Evolutionary conservation across 23 red algal species (phyloP).

Genomic region (Gracilaria vermiculophylla): DNA sequence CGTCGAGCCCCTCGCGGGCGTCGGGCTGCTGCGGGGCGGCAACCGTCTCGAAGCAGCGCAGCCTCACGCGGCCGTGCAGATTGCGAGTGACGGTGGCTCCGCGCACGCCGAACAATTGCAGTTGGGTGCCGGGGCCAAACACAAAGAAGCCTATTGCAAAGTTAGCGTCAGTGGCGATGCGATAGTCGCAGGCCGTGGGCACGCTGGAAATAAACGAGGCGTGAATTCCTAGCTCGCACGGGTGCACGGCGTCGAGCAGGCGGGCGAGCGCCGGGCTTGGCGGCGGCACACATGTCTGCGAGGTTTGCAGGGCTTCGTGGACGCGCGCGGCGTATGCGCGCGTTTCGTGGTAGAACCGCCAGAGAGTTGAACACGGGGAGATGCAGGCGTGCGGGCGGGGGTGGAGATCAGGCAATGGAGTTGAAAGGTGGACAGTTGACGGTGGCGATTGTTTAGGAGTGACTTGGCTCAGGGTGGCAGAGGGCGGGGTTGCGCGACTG

Average conservation of each 20-base stretch:
- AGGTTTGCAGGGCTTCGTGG: not conserved
- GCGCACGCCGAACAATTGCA: constrained; percentile 30
- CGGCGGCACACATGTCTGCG: not conserved
- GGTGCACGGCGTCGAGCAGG: constrained; percentile 23
- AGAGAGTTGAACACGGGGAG: constrained; percentile 39
- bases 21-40: not conserved
- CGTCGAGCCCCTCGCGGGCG: not conserved
- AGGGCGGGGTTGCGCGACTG: not conserved
- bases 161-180: constrained; percentile 27
- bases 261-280: not conserved
- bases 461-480: not conserved
- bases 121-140: not conserved
- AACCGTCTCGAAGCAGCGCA: constrained; percentile 33
- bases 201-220: constrained; percentile 18
- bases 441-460: not conserved
- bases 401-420: not conserved
- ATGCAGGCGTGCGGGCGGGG: constrained; percentile 42
- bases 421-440: not conserved
- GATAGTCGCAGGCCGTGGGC: constrained; percentile 26
- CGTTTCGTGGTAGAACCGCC: constrained; percentile 34
- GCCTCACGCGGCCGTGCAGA: constrained; percentile 13
- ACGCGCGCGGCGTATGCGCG: not conserved
- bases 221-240: constrained; percentile 37
- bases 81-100: constrained; percentile 33
- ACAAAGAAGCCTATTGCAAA: constrained; percentile 59